Percentiles rank a stretch among this genome's conserved stretches.
Evolutionary conservation across 768 basidiomycete species (phyloP).

Genomic region (Trametes villosa): DNA sequence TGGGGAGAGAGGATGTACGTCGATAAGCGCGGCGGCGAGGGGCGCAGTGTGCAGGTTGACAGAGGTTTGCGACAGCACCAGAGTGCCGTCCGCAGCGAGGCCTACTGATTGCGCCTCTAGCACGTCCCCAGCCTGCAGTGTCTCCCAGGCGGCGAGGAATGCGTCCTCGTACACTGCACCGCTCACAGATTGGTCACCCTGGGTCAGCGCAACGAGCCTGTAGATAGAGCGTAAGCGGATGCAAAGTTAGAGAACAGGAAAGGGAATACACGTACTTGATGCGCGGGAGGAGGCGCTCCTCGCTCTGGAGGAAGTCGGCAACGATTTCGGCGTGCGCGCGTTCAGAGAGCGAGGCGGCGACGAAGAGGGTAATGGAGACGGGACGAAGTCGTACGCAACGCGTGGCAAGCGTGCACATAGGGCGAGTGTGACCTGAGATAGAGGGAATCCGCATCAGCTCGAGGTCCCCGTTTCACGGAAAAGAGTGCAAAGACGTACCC

Average conservation of each 20-base stretch:
- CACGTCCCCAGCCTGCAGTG: neutral
- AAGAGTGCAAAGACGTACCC: neutral
- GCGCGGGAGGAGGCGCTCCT: neutral
- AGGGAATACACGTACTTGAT: neutral
- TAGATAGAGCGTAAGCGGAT: no score
- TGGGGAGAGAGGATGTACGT: neutral
- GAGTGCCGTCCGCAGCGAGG: neutral
- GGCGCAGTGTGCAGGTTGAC: neutral
- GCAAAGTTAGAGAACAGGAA: no score
- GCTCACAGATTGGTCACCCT: neutral
- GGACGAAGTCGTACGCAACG: slow-evolving; percentile 11
- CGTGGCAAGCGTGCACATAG: slow-evolving; percentile 14
- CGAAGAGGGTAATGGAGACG: slow-evolving; percentile 13
- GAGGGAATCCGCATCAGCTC: no score
- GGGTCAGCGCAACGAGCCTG: neutral
- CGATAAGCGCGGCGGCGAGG: neutral
- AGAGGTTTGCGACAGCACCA: neutral
- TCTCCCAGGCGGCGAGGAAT: neutral
- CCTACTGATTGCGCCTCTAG: neutral
- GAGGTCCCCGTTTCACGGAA: neutral
- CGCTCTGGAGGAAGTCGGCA: neutral
- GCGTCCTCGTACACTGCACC: neutral
- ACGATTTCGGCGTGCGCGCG: slow-evolving; percentile 9
- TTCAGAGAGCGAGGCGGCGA: neutral
- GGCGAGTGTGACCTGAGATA: slow-evolving; percentile 14